A percentile compares a stretch with the other conserved stretches of the same genome.
phyloP scores from a whole-genome alignment of 345 rosid genomes.

The Eucalyptus virginea region DNA sequence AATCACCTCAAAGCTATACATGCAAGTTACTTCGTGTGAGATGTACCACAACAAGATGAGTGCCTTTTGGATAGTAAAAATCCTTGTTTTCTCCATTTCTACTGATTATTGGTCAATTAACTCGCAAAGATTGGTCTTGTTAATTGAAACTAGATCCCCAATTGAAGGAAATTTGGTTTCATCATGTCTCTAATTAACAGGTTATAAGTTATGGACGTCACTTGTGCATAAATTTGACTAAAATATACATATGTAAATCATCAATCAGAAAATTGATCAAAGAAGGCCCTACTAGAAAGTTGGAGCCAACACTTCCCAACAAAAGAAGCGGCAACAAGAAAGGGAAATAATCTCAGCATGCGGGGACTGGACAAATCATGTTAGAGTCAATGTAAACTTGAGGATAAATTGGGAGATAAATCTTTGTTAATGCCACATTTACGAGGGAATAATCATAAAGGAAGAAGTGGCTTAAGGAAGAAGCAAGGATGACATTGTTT shows the following conservation, averaged over 20 bases:
- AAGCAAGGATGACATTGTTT: not conserved
- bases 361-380: not conserved
- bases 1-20: not conserved
- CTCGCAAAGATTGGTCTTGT: not conserved
- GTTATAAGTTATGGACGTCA: not conserved
- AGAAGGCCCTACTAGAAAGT: not conserved
- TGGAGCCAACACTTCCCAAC: not conserved
- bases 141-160: not conserved
- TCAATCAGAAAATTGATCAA: not conserved
- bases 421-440: not conserved
- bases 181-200: not conserved
- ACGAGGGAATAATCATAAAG: not conserved
- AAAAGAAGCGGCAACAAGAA: not conserved
- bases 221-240: not conserved
- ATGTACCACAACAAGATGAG: not conserved
- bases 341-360: not conserved
- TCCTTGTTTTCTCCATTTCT: not conserved
- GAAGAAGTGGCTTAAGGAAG: not conserved
- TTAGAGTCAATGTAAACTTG: not conserved
- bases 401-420: not conserved
- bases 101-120: not conserved
- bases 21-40: not conserved
- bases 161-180: not conserved
- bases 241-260: not conserved
- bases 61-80: not conserved